Evolutionary conservation across 192 early-diverging fungal species (phyloP).

Genomic region (Gonapodya sp.): DNA sequence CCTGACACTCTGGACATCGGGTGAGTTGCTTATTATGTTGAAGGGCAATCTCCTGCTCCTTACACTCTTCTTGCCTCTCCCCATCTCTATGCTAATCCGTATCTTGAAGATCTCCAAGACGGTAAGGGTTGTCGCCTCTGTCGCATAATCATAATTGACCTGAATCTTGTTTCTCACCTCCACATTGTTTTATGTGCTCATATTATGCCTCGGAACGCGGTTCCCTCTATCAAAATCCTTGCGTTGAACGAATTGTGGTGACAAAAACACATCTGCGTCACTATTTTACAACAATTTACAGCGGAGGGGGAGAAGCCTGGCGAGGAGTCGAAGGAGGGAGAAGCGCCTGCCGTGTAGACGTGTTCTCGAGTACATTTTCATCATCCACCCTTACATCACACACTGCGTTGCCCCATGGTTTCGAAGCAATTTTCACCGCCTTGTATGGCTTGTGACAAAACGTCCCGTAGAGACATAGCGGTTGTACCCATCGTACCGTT

Average conservation of each 20-base stretch:
- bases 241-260: neutral
- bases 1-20: conserved; percentile 98
- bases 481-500: neutral
- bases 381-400: too few relatives aligned
- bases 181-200: neutral
- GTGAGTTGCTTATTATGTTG: too few relatives aligned
- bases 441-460: neutral
- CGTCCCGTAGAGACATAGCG: neutral
- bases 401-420: too few relatives aligned
- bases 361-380: too few relatives aligned
- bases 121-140: too few relatives aligned
- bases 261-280: neutral
- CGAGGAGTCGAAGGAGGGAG: conserved; percentile 30
- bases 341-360: neutral
- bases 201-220: too few relatives aligned
- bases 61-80: too few relatives aligned
- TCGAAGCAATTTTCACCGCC: neutral
- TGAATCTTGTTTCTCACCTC: neutral
- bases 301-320: conserved; percentile 42
- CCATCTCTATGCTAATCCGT: too few relatives aligned
- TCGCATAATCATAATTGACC: too few relatives aligned
- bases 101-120: conserved; percentile 88
- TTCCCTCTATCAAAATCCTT: neutral
- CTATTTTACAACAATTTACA: conserved; percentile 8
- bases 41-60: too few relatives aligned